Base-by-base conservation (phyloP, 306 rosid species). In the Trifolium repens region DNA sequence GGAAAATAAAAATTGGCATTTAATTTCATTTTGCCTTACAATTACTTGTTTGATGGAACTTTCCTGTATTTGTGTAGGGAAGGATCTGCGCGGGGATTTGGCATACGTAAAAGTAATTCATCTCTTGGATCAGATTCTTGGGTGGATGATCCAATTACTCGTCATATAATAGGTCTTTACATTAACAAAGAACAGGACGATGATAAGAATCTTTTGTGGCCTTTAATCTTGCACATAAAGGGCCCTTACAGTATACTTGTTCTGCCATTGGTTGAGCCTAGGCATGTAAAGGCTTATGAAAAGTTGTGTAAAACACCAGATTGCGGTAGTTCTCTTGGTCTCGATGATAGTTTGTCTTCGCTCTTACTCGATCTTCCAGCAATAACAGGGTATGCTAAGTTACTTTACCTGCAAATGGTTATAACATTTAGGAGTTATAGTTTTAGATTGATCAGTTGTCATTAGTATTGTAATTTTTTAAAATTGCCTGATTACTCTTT, bases 341-440 rank as follows among this genome's bases (percentile, higher is more conserved):
- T 76, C 35, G 97, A 92, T 78, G 87, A 85, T 76, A 85, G 88
- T 77, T 83, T 94, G 61, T 92, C 99, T 73, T 90, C 97, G 44
- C 90, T 94, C 67, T 87, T 94, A 79, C 87, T 94, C 59, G 87
- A 89, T 77, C 92, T 90, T 84, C 97, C 93, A 1, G 92, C 96
- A 82, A 87, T 94, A 90, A 94, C 99, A 89, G 98, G 99, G 99
- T 94, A 92, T 72, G 93, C 86, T 85, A 88, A 85, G 88, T 91
- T 91, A 84, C 85, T 72, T 91, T 86, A 83, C 84, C 67, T 84
- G 81, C 66, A 55, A 40, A 76, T 83, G 78, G 78, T 72, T 37
- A 49, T 65, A 61, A 67, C 81, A 60, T 78, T 81, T 61, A 40
- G 54, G 71, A 62, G 16, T 53, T 49, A 4, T 17, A 35, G 55